Evolutionary conservation across 305 asterid species (phyloP), one percentile per base, ranked within the genome.

Genomic region (Petunia hybrid): DNA sequence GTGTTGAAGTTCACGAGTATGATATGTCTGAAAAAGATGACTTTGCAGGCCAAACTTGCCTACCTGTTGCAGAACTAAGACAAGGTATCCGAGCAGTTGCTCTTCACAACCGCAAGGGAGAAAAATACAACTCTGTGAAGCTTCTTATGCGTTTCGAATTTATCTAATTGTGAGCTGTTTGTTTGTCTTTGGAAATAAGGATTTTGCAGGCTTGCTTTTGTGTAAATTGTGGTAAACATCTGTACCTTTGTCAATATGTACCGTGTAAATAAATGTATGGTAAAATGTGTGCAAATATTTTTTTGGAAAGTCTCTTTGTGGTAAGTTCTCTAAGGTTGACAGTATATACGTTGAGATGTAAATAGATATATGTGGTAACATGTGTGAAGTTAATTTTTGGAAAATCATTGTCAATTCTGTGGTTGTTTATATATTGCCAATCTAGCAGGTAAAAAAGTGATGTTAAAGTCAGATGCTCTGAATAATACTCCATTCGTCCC

Each of bases 11-110:
- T 79, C 93, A 89, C 5, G 97, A 92, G 84, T 84, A 91, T 71
- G 94, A 94, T 66, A 83, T 86, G 85, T 90, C 96, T 0, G 96
- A 91, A 42, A 88, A 84, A 85, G 97, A 92, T 48, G 97, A 94
- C 85, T 94, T 94, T 82, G 95, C 84, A 8, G 98, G 98, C 70
- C 98, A 92, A 83, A 89, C 93, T 6, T 91, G 96, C 86, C 86
- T 94, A 13, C 96, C 97, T 0, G 75, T 92, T 22, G 80, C 91
- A 7, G 97, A 92, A 88, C 87, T 94, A 73, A 90, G 95, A 86
- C 79, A 87, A 85, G 98, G 97, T 6, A 86, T 92, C 55, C 92
- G 97, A 38, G 90, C 95, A 8, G 93, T 90, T 60, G 92, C 97
- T 12, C 94, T 92, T 42, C 83, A 89, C 70, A 82, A 71, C 39